These are phyloP conservation scores for Hypoxylon rickii DNA, from an alignment of 495 filamentous ascomycete species.

Conservation along the genomic window DNA sequence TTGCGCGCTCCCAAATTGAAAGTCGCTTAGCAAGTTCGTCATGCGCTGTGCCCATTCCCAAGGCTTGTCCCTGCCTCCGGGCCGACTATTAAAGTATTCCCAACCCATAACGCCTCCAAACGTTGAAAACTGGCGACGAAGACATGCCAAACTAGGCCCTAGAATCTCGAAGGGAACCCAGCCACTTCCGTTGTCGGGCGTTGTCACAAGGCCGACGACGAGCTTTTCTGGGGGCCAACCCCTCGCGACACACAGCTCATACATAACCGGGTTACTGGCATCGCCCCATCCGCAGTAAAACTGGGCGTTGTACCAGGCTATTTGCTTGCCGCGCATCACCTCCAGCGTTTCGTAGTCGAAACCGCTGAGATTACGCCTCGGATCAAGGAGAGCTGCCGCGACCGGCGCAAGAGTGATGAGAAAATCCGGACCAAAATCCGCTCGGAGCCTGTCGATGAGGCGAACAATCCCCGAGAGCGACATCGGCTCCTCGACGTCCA, in stretches of 20 bases:
- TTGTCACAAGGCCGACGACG: slow-evolving; percentile 74
- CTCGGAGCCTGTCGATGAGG: slow-evolving; percentile 71
- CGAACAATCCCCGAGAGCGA: slow-evolving; percentile 68
- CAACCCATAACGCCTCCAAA: slow-evolving; percentile 87
- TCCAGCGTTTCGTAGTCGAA: slow-evolving; percentile 75
- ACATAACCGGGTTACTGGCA: slow-evolving; percentile 61
- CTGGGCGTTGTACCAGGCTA: slow-evolving; percentile 82
- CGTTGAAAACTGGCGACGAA: slow-evolving; percentile 56
- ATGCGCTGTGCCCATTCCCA: slow-evolving; percentile 74
- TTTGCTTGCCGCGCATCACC: slow-evolving; percentile 45
- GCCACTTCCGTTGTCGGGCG: slow-evolving; percentile 65
- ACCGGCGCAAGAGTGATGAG: slow-evolving; percentile 81
- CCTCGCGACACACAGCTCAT: slow-evolving; percentile 63
- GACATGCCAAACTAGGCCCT: slow-evolving; percentile 48
- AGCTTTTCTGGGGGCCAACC: slow-evolving; percentile 70
- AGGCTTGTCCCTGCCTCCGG: slow-evolving; percentile 61
- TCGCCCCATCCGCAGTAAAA: slow-evolving; percentile 85
- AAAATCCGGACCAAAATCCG: slow-evolving; percentile 71
- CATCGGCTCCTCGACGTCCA: slow-evolving; percentile 85
- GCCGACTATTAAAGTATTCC: slow-evolving; percentile 80
- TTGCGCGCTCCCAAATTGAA: slow-evolving; percentile 14
- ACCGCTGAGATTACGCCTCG: slow-evolving; percentile 65
- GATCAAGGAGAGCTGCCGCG: slow-evolving; percentile 65
- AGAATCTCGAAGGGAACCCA: slow-evolving; percentile 43
- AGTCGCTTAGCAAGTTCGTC: slow-evolving; percentile 53